These are phyloP conservation scores for Achaetomium macrosporum DNA, from an alignment of 2,329 filamentous ascomycete genomes.

Conservation along the genomic window DNA sequence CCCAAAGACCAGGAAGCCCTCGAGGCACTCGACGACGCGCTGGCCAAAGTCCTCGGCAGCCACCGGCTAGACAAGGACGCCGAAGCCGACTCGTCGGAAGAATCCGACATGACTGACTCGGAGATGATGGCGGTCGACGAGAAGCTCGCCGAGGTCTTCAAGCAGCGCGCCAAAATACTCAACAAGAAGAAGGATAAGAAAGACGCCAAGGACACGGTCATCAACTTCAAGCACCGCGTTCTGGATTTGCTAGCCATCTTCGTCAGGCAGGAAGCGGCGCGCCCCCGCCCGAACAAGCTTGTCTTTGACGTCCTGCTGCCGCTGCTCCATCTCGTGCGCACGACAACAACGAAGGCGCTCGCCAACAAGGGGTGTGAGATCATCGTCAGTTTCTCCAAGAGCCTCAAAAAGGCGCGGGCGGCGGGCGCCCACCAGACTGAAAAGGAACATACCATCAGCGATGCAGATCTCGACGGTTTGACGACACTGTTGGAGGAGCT, in stretches of 20 bases:
- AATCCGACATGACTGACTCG: slow-evolving; percentile 87
- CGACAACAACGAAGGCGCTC: slow-evolving; percentile 70
- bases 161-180: slow-evolving; percentile 60
- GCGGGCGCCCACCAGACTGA: too few species aligned
- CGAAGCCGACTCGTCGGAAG: slow-evolving; percentile 53
- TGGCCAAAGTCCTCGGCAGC: slow-evolving; percentile 72
- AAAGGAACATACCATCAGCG: slow-evolving; percentile 31
- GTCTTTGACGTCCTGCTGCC: slow-evolving; percentile 68
- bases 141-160: slow-evolving; percentile 80
- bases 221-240: slow-evolving; percentile 92
- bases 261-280: slow-evolving; percentile 64
- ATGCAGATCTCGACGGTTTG: slow-evolving; percentile 37
- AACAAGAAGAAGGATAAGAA: slow-evolving; percentile 79
- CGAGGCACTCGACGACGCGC: slow-evolving; percentile 61
- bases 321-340: slow-evolving; percentile 67
- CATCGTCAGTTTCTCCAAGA: slow-evolving; percentile 65
- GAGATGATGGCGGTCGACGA: slow-evolving; percentile 88
- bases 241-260: slow-evolving; percentile 84
- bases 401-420: slow-evolving; percentile 50
- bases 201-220: slow-evolving; percentile 79
- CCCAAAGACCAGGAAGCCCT: slow-evolving; percentile 40
- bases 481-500: slow-evolving; percentile 58
- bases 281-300: slow-evolving; percentile 54
- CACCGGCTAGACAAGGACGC: slow-evolving; percentile 56
- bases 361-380: slow-evolving; percentile 67